A percentile compares a stretch with the other conserved stretches of the same genome.
Evolutionary conservation across 2,329 filamentous ascomycete genomes (phyloP).

Genomic region (Pseudocercospora pini-densiflorae): DNA sequence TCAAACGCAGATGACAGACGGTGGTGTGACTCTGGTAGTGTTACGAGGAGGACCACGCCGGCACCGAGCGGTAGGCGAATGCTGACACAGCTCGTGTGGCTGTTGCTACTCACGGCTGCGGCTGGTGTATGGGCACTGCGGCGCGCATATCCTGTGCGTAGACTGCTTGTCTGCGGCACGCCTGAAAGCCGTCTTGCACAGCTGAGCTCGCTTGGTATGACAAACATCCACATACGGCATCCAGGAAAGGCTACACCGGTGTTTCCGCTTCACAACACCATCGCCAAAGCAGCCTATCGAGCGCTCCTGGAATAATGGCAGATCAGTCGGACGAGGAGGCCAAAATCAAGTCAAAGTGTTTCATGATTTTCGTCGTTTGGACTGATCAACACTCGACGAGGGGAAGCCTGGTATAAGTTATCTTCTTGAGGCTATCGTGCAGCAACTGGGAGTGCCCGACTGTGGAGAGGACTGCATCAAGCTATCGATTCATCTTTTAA

Average conservation of each 20-base stretch:
- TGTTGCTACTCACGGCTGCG: background rate
- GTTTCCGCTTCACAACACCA: background rate
- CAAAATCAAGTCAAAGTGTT: background rate
- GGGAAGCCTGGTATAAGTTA: background rate
- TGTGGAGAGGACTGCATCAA: background rate
- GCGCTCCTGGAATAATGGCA: background rate
- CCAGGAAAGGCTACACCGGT: background rate
- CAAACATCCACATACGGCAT: background rate
- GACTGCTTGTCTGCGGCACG: background rate
- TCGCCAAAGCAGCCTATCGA: background rate
- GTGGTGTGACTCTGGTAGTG: background rate
- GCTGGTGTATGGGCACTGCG: background rate
- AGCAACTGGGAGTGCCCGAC: background rate
- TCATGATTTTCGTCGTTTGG: background rate
- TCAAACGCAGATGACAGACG: too few species aligned
- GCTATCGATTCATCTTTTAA: slow-evolving; percentile 1
- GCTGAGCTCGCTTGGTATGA: slow-evolving; percentile 3
- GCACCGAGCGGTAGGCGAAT: background rate
- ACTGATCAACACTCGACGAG: background rate
- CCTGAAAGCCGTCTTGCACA: background rate
- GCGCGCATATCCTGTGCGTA: background rate
- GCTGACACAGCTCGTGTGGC: slow-evolving; percentile 6
- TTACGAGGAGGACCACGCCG: background rate
- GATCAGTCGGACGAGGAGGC: background rate
- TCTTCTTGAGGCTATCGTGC: background rate